A percentile compares a stretch with the other conserved stretches of the same genome.
These are phyloP conservation scores for Lentinula guzmanii DNA, from an alignment of 768 basidiomycete genomes.

Conservation along the genomic window DNA sequence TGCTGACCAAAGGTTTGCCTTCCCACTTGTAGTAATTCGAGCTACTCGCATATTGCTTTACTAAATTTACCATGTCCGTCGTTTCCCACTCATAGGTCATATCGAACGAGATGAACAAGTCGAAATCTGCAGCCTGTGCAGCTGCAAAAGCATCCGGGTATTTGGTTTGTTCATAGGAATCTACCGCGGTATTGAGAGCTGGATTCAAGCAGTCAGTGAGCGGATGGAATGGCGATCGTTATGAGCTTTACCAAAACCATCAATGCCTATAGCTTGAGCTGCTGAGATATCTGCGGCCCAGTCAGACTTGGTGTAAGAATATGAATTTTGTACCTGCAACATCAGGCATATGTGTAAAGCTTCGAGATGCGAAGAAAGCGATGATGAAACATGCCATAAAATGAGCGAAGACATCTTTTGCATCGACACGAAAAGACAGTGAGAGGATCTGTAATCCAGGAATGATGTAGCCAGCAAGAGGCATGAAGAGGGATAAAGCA, in stretches of 20 bases:
- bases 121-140: constrained; percentile 23
- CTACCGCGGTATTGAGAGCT: constrained; percentile 19
- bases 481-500: background rate
- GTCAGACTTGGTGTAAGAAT: constrained; percentile 11
- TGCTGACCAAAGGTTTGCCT: constrained; percentile 25
- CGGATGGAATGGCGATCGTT: background rate
- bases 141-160: constrained; percentile 27
- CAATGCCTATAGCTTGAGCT: constrained; percentile 17
- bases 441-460: background rate
- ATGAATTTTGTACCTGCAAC: constrained; percentile 17
- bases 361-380: background rate
- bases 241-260: constrained; percentile 17
- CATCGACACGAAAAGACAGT: background rate
- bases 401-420: background rate
- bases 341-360: background rate
- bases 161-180: constrained; percentile 18
- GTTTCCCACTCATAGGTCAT: constrained; percentile 19
- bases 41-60: constrained; percentile 21
- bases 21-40: constrained; percentile 21
- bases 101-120: constrained; percentile 32
- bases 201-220: background rate
- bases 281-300: constrained; percentile 18
- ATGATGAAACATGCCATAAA: background rate
- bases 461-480: background rate
- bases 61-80: constrained; percentile 15